phyloP scores from a whole-genome alignment of 768 basidiomycete genomes.

The Ramaria sp. region DNA sequence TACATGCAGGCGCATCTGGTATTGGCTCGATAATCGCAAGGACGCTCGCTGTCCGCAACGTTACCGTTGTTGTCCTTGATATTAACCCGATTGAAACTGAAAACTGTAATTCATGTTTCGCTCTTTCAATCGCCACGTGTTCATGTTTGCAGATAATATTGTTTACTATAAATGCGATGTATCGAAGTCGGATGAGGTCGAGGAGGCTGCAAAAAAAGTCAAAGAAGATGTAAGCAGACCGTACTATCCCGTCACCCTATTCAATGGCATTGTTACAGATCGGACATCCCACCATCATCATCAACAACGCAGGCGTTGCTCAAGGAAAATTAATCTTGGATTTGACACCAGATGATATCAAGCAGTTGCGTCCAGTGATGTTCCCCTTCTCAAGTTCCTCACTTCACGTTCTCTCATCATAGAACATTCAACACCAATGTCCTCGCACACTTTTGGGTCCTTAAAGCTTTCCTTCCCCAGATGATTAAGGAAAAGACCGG shows the following conservation, averaged over 20 bases:
- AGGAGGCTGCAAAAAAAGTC: slow-evolving; percentile 61
- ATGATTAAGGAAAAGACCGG: slow-evolving; percentile 72
- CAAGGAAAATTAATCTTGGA: slow-evolving; percentile 84
- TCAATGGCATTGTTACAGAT: slow-evolving; percentile 35
- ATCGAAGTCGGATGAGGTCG: slow-evolving; percentile 78
- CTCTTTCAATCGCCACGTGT: background rate
- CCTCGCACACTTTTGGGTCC: slow-evolving; percentile 80
- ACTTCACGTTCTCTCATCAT: background rate
- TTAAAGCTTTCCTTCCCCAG: slow-evolving; percentile 87
- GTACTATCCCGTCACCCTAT: background rate
- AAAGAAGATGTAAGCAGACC: slow-evolving; percentile 54
- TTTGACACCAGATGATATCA: slow-evolving; percentile 62
- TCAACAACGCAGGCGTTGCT: slow-evolving; percentile 94
- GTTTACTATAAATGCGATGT: slow-evolving; percentile 86
- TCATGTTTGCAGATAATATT: slow-evolving; percentile 52
- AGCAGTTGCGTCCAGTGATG: slow-evolving; percentile 44
- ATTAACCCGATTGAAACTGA: slow-evolving; percentile 59
- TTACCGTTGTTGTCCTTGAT: slow-evolving; percentile 80
- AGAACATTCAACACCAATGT: slow-evolving; percentile 90
- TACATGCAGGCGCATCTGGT: slow-evolving; percentile 64
- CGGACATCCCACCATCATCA: slow-evolving; percentile 77
- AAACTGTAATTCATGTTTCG: slow-evolving; percentile 42
- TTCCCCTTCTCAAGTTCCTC: background rate
- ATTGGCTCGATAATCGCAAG: slow-evolving; percentile 83
- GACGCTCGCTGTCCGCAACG: slow-evolving; percentile 73